phyloP scores from a whole-genome alignment of 2,329 filamentous ascomycete genomes.

The Claviceps fusiformis region DNA sequence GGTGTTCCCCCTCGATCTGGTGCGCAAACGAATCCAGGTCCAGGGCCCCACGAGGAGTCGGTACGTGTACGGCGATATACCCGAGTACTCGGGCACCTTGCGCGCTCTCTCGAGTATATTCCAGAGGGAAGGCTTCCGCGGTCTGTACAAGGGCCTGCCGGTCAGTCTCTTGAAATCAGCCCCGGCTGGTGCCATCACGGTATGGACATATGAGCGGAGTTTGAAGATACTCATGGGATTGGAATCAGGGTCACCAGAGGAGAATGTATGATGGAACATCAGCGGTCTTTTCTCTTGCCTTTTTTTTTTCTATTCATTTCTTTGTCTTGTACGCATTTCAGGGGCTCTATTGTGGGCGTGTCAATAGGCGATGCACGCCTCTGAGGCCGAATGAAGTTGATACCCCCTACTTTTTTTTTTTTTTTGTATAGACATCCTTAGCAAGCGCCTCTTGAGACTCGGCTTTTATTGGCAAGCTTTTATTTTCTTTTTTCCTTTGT shows the following conservation, averaged over 20 bases:
- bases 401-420: neutral
- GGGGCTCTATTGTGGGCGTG: neutral
- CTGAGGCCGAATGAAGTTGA: neutral
- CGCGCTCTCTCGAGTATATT: slow-evolving; percentile 56
- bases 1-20: slow-evolving; percentile 86
- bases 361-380: neutral
- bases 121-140: slow-evolving; percentile 58
- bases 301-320: neutral
- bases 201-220: slow-evolving; percentile 84
- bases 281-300: neutral
- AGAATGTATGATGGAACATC: slow-evolving; percentile 10
- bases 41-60: slow-evolving; percentile 71
- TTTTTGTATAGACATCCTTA: neutral
- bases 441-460: neutral
- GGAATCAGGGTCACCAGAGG: slow-evolving; percentile 14
- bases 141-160: slow-evolving; percentile 75
- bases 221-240: slow-evolving; percentile 43
- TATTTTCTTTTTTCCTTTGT: too few relatives aligned
- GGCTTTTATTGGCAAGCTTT: neutral
- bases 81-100: slow-evolving; percentile 59
- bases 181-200: slow-evolving; percentile 80
- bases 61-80: slow-evolving; percentile 82
- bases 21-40: slow-evolving; percentile 86
- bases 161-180: slow-evolving; percentile 89
- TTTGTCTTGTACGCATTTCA: neutral